phyloP scores from a whole-genome alignment of 257 asterid genomes.

The Scutellaria galericulata region DNA sequence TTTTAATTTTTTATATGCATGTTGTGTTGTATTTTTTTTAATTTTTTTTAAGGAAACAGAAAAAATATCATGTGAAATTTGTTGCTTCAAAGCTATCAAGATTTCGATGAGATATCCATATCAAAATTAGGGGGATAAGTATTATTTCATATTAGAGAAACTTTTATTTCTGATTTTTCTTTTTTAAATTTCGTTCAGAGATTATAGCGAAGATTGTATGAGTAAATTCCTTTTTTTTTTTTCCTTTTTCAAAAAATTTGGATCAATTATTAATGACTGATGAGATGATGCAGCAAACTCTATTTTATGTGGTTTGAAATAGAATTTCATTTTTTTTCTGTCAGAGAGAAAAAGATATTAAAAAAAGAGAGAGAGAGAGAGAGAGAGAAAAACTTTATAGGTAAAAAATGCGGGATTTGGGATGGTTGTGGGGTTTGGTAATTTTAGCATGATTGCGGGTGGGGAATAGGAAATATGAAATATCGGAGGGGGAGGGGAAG shows the following conservation, averaged over 20 bases:
- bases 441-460: slow-evolving; percentile 44
- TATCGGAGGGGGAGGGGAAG: slow-evolving; percentile 30
- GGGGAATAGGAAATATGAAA: slow-evolving; percentile 41
- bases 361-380: neutral
- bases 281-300: slow-evolving; percentile 4
- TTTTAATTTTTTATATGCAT: neutral
- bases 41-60: slow-evolving; percentile 9
- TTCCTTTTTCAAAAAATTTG: neutral
- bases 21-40: slow-evolving; percentile 16
- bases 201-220: too few relatives aligned
- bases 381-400: neutral
- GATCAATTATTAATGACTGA: neutral
- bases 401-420: slow-evolving; percentile 28
- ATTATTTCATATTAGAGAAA: neutral
- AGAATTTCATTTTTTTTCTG: neutral
- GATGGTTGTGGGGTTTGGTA: slow-evolving; percentile 50
- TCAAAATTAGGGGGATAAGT: neutral
- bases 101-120: neutral
- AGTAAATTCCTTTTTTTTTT: neutral
- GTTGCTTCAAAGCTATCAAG: slow-evolving; percentile 2
- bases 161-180: neutral
- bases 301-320: neutral
- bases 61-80: too few relatives aligned
- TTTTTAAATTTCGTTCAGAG: neutral
- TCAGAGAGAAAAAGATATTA: too few relatives aligned